Base-by-base conservation (phyloP, 192 early-diverging fungal species). In the Thamnidium elegans region DNA sequence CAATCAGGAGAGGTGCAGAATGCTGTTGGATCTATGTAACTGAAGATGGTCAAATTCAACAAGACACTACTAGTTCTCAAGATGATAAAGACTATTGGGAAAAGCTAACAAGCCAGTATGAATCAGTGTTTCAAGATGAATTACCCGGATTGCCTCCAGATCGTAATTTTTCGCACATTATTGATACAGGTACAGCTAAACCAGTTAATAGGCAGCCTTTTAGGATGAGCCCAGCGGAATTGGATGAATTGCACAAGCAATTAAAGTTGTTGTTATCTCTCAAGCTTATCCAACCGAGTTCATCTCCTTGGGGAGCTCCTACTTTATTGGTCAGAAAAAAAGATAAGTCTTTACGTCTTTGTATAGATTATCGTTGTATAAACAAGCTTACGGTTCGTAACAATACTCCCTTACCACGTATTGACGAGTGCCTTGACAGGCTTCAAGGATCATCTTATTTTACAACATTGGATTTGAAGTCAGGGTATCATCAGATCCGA, bases 351-450 rank as follows among this genome's bases (percentile, higher is more conserved):
- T 3, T 82, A n/a, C 67, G 74, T 0, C 46, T 81, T 36, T 84
- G 83, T 48, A 51, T 86, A 0, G 81, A 87, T 47, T 87, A 87
- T 43, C 21, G 81, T 0, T 65, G 43, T 0, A 52, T 85, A 1
- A 87, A 89, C 42, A 42, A 21, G 14, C 23, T 78, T 0, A 84
- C 80, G 0, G 63, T 73, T 0, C 68, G 65, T 14, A 77, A 87
- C 56, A 21, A 58, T 0, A 75, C 66, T 10, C 73, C 73, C 0
- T 42, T 84, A 13, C 86, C 83, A 0, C 20, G 65, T 15, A 80
- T 88, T n/a, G 61, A 71, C 15, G 78, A 86, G 21, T 68, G 69
- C 0, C 21, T 81, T 1, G 74, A 83, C 30, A 5, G 23, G 3
- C 39, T 78, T 9, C 5, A 48, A 15, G 75, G 73, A 0, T 51